A percentile compares a stretch with the other conserved stretches of the same genome.
These are phyloP conservation scores for Alloteropsis semialata DNA, from an alignment of 176 grass and related monocot genomes.

Conservation along the genomic window DNA sequence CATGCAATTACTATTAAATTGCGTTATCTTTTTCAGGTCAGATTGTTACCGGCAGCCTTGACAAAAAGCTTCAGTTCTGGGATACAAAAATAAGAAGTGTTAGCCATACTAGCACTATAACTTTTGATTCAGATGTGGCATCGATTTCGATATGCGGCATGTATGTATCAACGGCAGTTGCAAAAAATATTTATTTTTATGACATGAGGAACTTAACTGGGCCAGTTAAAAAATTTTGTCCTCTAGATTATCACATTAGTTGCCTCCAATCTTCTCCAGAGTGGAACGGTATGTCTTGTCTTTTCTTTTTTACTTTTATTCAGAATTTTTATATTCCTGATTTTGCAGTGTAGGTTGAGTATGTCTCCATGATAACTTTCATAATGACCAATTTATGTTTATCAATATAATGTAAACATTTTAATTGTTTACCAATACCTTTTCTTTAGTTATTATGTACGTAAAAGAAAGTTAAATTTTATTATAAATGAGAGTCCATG, in stretches of 20 bases:
- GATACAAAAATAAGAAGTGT: slow-evolving; percentile 37
- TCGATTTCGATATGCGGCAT: slow-evolving; percentile 62
- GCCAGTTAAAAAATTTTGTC: slow-evolving; percentile 51
- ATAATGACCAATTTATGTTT: neutral
- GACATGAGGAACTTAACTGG: slow-evolving; percentile 56
- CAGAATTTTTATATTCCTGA: neutral
- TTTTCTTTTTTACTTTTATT: slow-evolving; percentile 1
- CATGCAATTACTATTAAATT: slow-evolving; percentile 10
- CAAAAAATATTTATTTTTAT: slow-evolving; percentile 47
- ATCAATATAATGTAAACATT: neutral
- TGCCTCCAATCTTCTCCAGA: slow-evolving; percentile 53
- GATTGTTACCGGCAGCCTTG: slow-evolving; percentile 45
- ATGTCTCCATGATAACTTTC: neutral
- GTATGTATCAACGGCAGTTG: slow-evolving; percentile 55
- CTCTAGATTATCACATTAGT: slow-evolving; percentile 43
- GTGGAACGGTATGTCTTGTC: slow-evolving; percentile 39
- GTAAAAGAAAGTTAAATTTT: neutral
- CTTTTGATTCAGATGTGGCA: slow-evolving; percentile 41
- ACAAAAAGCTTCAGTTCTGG: slow-evolving; percentile 69
- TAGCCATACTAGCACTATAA: slow-evolving; percentile 10
- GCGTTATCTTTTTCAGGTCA: slow-evolving; percentile 45
- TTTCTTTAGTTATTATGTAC: neutral
- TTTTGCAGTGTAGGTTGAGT: neutral
- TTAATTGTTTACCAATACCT: neutral
- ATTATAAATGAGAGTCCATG: neutral